These are phyloP conservation scores for Hanseniaspora vineae DNA, from an alignment of 805 yeast species.

Conservation along the genomic window DNA sequence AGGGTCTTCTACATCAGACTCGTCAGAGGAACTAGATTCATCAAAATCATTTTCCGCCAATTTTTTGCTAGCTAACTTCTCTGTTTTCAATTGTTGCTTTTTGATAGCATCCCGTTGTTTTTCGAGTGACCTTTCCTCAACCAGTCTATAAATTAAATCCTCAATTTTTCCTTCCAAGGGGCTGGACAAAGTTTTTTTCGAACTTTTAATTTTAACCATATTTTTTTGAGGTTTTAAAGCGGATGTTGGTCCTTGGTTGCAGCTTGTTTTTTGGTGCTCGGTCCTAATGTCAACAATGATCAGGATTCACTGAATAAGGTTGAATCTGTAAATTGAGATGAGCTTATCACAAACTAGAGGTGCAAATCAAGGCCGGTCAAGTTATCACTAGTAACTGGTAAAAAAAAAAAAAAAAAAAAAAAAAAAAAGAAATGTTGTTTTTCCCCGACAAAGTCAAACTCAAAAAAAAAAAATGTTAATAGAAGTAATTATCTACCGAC, in stretches of 20 bases:
- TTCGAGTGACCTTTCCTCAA: slow-evolving; percentile 48
- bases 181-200: slow-evolving; percentile 15
- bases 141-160: slow-evolving; percentile 38
- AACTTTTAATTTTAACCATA: slow-evolving; percentile 25
- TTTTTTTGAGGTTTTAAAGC: not conserved
- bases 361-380: too few species aligned
- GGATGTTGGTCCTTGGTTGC: not conserved
- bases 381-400: too few species aligned
- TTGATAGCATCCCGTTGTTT: slow-evolving; percentile 22
- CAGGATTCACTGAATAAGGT: too few species aligned
- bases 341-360: too few species aligned
- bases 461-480: not conserved
- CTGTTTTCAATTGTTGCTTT: slow-evolving; percentile 17
- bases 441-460: too few species aligned
- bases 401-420: too few species aligned
- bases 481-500: slow-evolving; percentile 25
- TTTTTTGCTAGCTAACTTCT: slow-evolving; percentile 12
- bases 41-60: slow-evolving; percentile 7
- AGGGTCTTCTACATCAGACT: slow-evolving; percentile 16
- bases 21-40: slow-evolving; percentile 3
- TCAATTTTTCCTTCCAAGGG: slow-evolving; percentile 45
- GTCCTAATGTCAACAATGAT: too few species aligned
- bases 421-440: too few species aligned
- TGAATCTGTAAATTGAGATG: too few species aligned
- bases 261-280: not conserved